phyloP scores from a whole-genome alignment of 1,139 yeast genomes.

The Zygosaccharomyces sapae region DNA sequence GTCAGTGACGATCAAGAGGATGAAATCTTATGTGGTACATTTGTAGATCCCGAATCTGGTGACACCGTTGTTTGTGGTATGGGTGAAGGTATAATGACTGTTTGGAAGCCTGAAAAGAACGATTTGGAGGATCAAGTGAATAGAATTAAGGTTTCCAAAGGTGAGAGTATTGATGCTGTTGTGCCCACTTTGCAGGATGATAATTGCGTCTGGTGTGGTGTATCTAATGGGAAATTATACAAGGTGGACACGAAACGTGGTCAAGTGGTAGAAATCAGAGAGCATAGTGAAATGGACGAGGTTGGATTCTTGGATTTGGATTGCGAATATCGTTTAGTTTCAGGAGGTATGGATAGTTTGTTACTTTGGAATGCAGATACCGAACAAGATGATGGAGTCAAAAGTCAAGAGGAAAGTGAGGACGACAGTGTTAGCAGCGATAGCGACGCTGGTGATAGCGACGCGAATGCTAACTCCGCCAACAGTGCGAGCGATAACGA shows the following conservation, averaged over 20 bases:
- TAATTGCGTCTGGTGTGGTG: constrained; percentile 75
- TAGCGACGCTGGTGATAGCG: constrained; percentile 14
- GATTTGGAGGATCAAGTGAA: constrained; percentile 71
- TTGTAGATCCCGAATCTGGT: constrained; percentile 58
- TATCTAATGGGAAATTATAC: constrained; percentile 73
- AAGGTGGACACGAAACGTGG: constrained; percentile 65
- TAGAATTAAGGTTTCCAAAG: constrained; percentile 65
- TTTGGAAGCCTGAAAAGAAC: constrained; percentile 77
- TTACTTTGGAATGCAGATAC: constrained; percentile 59
- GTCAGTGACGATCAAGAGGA: constrained; percentile 88
- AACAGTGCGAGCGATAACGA: constrained; percentile 5
- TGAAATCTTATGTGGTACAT: constrained; percentile 73
- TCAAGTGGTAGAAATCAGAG: constrained; percentile 59
- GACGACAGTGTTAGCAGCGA: constrained; percentile 10
- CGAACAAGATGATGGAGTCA: constrained; percentile 29
- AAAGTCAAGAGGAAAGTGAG: constrained; percentile 18
- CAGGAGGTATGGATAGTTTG: constrained; percentile 78
- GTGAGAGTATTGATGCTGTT: constrained; percentile 74
- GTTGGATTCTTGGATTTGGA: constrained; percentile 76
- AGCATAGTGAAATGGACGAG: constrained; percentile 60
- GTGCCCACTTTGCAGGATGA: constrained; percentile 73
- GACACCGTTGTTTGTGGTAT: constrained; percentile 75
- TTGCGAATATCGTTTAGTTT: constrained; percentile 67
- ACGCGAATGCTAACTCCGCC: not conserved
- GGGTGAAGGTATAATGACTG: constrained; percentile 87